A percentile compares a stretch with the other conserved stretches of the same genome.
Conservation (phyloP, 2,329 filamentous ascomycete genomes). For the Fusarium anguioides region DNA sequence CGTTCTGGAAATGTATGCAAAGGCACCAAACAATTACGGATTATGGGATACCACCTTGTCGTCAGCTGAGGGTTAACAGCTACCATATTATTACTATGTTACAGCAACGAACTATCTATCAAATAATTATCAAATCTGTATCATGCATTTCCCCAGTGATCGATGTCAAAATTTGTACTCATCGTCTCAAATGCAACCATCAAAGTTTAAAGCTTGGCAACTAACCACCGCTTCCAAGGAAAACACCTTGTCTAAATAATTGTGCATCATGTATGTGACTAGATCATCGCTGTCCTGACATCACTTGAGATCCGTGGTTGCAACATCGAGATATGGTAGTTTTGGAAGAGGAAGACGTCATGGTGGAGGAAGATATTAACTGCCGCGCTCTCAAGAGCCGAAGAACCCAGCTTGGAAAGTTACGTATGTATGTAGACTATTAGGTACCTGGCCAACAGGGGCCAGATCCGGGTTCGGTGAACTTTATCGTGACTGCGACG, state of each 20-base stretch:
- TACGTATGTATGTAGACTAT: neutral
- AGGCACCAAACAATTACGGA: constrained; percentile 25
- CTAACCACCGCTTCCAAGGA: neutral
- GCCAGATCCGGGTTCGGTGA: neutral
- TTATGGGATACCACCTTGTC: constrained; percentile 27
- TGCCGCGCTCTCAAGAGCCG: constrained; percentile 18
- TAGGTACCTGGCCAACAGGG: neutral
- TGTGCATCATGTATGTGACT: neutral
- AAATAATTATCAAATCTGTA: neutral
- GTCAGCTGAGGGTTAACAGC: constrained; percentile 28
- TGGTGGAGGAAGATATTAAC: constrained; percentile 13
- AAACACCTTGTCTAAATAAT: neutral
- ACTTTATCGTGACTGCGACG: constrained; percentile 1
- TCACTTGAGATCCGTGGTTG: constrained; percentile 15
- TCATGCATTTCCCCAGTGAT: constrained; percentile 9
- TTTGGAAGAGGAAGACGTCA: constrained; percentile 20
- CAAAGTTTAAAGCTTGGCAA: neutral
- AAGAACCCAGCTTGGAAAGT: neutral
- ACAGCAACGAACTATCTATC: constrained; percentile 21
- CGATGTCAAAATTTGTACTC: constrained; percentile 1
- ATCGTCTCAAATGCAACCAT: neutral
- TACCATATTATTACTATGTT: constrained; percentile 30
- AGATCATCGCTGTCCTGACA: constrained; percentile 22
- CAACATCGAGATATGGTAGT: constrained; percentile 9
- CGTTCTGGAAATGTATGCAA: constrained; percentile 29